Conservation (phyloP, 148 eudicot genomes). For the Vaccinium corymbosum region DNA sequence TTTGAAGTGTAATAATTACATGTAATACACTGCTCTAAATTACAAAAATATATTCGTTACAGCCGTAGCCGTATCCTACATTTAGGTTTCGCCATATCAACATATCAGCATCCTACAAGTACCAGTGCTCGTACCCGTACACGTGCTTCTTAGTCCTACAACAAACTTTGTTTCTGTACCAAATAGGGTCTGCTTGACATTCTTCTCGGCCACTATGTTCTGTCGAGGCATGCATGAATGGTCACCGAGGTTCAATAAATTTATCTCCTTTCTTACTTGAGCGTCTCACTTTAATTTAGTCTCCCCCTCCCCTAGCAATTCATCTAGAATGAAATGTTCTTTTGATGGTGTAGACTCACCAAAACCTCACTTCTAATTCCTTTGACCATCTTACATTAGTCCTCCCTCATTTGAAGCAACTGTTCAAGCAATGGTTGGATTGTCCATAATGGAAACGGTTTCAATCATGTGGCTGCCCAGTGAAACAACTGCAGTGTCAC, state of each 20-base stretch:
- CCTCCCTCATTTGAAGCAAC: background rate
- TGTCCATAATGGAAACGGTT: background rate
- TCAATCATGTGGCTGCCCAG: background rate
- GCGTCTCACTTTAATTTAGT: background rate
- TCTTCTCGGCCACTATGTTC: background rate
- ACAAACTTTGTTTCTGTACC: background rate
- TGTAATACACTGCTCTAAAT: too few species aligned
- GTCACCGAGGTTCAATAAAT: background rate
- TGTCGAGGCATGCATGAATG: background rate
- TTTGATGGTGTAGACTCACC: background rate
- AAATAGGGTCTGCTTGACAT: background rate
- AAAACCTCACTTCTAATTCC: background rate
- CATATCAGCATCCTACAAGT: too few species aligned
- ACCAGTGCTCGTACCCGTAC: too few species aligned
- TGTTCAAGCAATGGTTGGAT: background rate
- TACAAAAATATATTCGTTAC: too few species aligned
- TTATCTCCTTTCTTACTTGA: background rate
- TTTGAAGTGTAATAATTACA: too few species aligned
- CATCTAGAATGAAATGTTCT: background rate
- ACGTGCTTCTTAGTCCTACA: background rate
- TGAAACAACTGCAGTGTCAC: background rate
- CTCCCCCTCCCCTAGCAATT: background rate
- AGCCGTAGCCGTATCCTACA: too few species aligned
- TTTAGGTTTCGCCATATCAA: too few species aligned
- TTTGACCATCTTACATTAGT: background rate